Base-by-base conservation (phyloP, 2,329 filamentous ascomycete species). In the Ascochyta rabiei region DNA sequence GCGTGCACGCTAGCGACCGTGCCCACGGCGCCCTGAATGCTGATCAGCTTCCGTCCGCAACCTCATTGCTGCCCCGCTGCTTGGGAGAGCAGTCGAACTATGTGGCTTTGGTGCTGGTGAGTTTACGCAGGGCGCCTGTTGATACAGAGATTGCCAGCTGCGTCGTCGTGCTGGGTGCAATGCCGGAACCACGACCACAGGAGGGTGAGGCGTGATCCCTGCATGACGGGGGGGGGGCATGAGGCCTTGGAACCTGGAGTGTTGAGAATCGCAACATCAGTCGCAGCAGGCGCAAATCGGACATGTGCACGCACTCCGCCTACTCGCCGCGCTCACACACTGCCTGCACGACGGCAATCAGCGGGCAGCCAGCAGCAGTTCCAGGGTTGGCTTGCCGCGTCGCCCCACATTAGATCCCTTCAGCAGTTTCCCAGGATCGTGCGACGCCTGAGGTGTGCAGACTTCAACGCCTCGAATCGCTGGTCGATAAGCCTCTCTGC, bases 371-470 rank as follows among this genome's bases (percentile, higher is more conserved):
- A 24, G 4, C 35, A 37, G 40, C 28, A 23, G n/a, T 13, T 28
- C 28, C 35, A 28, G 39, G 34, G 19, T 28, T 49, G 45, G 30
- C 45, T 35, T 45, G 35, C 41, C 41, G 28, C 46, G 18, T 42
- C 41, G 45, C 52, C 52, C 47, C 52, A 54, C 40, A 38, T 37
- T 12, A 19, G 35, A 28, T 45, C 46, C 45, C 37, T 54, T 15
- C n/a, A 41, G 41, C 41, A 30, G 41, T 37, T 55, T 42, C 15
- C 52, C 52, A 46, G 46, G 41, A 47, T 55, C 46, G 52, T 55
- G 52, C 52, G 52, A 55, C 52, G 52, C 46, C 52, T 55, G 46
- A 55, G 37, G 46, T 42, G 41, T 39, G 47, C 52, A 55, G 46
- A 19, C 35, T 34, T 42, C 41, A 19, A 49, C 52, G 31, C 38